Base-by-base conservation (phyloP, 2,329 filamentous ascomycete genomes). In the Teratosphaeriaceae sp. region DNA sequence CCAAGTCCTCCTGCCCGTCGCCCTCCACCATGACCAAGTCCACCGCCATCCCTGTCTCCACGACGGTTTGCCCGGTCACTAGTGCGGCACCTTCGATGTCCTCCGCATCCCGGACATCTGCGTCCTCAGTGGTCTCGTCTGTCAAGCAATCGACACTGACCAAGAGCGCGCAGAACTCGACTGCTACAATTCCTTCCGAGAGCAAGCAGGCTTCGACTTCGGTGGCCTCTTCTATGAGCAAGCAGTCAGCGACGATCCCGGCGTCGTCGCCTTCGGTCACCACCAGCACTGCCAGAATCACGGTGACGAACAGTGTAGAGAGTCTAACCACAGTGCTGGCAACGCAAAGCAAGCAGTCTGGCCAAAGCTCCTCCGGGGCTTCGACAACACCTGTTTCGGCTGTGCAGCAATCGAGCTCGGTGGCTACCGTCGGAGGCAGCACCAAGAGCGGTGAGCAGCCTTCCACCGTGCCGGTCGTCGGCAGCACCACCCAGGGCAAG, bases 31-130 rank as follows among this genome's bases (percentile, higher is more conserved):
- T 26, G 4, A 24, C 16, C 7, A 26, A 6, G n/a, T 13, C 35
- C 8, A 23, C 35, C 11, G 22, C 18, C 4, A 24, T 38, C n/a
- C 19, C 21, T 3, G 35, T 38, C 13, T 38, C 35, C 8, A 38
- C 35, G 20, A 38, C 35, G 4, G n/a, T 38, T 16, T 38, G 20
- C 35, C 35, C 35, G 19, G 35, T 38, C 12, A 38, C 35, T 15
- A 38, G 22, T 20, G 8, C 35, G n/a, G 22, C 11, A n/a, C 5
- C 35, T 38, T 3, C 21, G 12, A 20, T 15, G 3, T 5, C 11
- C 8, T 23, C 35, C 7, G 24, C 19, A 34, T 19, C 12, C 12
- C 30, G 30, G 12, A 34, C 8, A 34, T 16, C 30, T 8, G 7
- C 30, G 15, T 27, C 26, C 26, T 27, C 26, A 27, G 26, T 8